These are phyloP conservation scores for Adansonia grandidieri DNA, from an alignment of 441 rosid species.

Conservation along the genomic window DNA sequence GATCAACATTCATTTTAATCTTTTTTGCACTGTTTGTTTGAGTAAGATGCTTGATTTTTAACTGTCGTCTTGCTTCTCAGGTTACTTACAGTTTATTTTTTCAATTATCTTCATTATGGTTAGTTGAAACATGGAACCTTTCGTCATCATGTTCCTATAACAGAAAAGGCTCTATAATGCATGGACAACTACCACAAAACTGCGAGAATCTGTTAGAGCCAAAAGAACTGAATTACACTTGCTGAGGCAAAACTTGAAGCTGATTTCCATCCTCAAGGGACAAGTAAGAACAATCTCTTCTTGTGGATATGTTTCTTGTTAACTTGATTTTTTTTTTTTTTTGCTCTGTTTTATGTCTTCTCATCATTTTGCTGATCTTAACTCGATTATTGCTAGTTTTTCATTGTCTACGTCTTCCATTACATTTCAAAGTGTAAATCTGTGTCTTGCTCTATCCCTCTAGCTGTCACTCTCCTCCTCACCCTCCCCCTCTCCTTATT, in stretches of 20 bases:
- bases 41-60: neutral
- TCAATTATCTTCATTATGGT: neutral
- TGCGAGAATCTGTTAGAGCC: conserved; percentile 70
- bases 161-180: conserved; percentile 75
- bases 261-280: conserved; percentile 59
- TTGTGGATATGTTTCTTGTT: conserved; percentile 1
- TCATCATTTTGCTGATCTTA: neutral
- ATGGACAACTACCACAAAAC: conserved; percentile 53
- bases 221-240: conserved; percentile 65
- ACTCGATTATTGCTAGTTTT: neutral
- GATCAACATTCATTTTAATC: neutral
- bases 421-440: conserved; percentile 14
- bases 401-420: neutral
- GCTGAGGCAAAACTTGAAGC: conserved; percentile 70
- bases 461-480: no score
- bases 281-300: conserved; percentile 53
- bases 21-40: neutral
- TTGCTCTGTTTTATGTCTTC: neutral
- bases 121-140: neutral
- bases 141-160: conserved; percentile 26
- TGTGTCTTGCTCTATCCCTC: neutral
- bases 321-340: neutral
- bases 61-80: conserved; percentile 14
- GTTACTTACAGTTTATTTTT: neutral
- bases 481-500: neutral